A percentile compares a stretch with the other conserved stretches of the same genome.
Evolutionary conservation across 2,329 filamentous ascomycete genomes (phyloP).

Genomic region (Alternaria angustiovoidea): DNA sequence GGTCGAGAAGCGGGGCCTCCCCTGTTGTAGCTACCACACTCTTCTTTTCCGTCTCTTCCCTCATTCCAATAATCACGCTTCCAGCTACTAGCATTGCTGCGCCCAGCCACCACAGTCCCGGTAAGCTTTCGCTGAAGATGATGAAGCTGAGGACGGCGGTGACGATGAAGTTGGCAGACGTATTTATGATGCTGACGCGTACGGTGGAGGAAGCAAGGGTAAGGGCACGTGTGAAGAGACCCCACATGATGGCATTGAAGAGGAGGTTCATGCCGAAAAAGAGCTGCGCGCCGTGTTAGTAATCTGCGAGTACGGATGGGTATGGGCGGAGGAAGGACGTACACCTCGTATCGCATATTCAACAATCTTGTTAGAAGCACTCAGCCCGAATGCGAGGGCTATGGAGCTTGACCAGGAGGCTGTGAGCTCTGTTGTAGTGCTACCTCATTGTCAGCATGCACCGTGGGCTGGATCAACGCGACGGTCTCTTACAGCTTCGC

Average conservation of each 20-base stretch:
- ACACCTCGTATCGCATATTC: conserved; percentile 62
- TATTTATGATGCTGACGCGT: conserved; percentile 83
- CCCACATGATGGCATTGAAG: conserved; percentile 86
- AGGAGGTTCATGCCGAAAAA: conserved; percentile 79
- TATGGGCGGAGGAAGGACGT: conserved; percentile 37
- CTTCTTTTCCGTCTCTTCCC: conserved; percentile 63
- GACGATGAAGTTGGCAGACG: conserved; percentile 80
- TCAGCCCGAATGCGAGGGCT: conserved; percentile 57
- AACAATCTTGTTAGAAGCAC: conserved; percentile 56
- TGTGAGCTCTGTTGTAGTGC: conserved; percentile 68
- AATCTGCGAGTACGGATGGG: conserved; percentile 7
- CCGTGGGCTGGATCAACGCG: conserved; percentile 1
- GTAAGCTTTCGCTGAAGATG: conserved; percentile 76
- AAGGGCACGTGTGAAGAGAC: conserved; percentile 81
- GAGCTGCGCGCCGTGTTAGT: conserved; percentile 56
- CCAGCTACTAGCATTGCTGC: conserved; percentile 76
- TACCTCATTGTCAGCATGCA: conserved; percentile 37
- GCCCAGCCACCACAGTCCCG: conserved; percentile 79
- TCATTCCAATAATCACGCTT: conserved; percentile 78
- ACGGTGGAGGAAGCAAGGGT: conserved; percentile 77
- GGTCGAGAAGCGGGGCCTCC: conserved; percentile 32
- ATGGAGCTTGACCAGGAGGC: conserved; percentile 61
- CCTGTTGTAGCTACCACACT: conserved; percentile 34
- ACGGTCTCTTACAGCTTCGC: conserved; percentile 72
- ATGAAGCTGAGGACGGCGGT: conserved; percentile 75